These are phyloP conservation scores for Ophiognomonia clavigignenti-juglandacearum DNA, from an alignment of 2,329 filamentous ascomycete species.

Conservation along the genomic window DNA sequence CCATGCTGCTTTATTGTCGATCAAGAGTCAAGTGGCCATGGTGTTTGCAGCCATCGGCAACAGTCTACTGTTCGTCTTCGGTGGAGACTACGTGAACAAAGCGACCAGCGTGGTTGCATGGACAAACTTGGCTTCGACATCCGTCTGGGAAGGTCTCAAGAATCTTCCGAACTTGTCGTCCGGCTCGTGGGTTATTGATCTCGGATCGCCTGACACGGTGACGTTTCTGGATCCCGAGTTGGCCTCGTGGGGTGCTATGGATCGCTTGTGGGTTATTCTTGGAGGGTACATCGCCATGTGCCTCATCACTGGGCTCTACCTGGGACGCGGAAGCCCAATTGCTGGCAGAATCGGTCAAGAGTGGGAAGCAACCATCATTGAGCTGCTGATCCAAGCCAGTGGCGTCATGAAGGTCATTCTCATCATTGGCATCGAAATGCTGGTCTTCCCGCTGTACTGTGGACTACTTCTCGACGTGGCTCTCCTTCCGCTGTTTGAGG, in stretches of 20 bases:
- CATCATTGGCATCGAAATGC: conserved; percentile 99
- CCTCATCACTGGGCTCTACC: conserved; percentile 69
- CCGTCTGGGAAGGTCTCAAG: conserved; percentile 21
- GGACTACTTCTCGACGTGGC: conserved; percentile 86
- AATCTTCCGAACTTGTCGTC: conserved; percentile 33
- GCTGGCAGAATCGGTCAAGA: conserved; percentile 53
- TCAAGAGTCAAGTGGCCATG: conserved; percentile 49
- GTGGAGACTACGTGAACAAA: conserved; percentile 35
- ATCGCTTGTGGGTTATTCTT: conserved; percentile 67
- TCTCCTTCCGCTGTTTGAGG: conserved; percentile 81
- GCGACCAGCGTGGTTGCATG: conserved; percentile 19
- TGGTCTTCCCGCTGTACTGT: conserved; percentile 93
- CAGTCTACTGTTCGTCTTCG: conserved; percentile 38
- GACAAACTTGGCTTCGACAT: conserved; percentile 13
- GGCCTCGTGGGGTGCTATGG: conserved; percentile 62
- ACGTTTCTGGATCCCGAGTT: conserved; percentile 49
- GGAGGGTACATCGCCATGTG: conserved; percentile 78
- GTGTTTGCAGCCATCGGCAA: conserved; percentile 35
- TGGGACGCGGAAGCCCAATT: conserved; percentile 68
- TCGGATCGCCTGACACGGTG: conserved; percentile 38
- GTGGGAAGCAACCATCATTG: conserved; percentile 73
- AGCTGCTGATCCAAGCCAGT: conserved; percentile 84
- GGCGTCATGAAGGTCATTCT: conserved; percentile 97
- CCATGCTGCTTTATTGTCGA: conserved; percentile 60
- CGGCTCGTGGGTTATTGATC: conserved; percentile 53